Conservation (phyloP, 305 asterid species). For the Fraxinus latifolia region DNA sequence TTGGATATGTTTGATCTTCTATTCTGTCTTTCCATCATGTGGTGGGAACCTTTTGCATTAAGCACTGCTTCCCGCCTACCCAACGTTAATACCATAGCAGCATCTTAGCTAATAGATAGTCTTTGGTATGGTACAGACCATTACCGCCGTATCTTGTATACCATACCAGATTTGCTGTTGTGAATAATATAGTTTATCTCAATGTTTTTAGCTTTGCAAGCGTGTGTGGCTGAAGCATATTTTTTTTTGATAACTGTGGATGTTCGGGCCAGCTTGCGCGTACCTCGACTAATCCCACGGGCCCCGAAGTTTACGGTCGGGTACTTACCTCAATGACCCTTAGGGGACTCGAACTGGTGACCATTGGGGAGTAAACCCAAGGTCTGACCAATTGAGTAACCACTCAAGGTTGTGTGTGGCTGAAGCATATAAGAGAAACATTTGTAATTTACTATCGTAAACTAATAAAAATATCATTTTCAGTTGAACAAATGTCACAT, state of each 20-base stretch:
- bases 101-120: background rate
- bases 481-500: background rate
- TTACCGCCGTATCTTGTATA: background rate
- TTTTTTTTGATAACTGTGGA: too few relatives aligned
- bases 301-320: too few relatives aligned
- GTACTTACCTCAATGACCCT: too few relatives aligned
- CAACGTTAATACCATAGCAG: background rate
- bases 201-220: background rate
- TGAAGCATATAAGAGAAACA: background rate
- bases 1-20: constrained; percentile 13
- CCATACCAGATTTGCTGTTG: background rate
- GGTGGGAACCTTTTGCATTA: constrained; percentile 15
- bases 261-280: too few relatives aligned
- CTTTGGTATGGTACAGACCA: background rate
- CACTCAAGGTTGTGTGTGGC: background rate
- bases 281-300: too few relatives aligned
- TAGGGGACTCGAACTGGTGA: too few relatives aligned
- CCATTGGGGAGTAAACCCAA: too few relatives aligned
- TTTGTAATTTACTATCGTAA: background rate
- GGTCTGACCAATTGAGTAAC: too few relatives aligned
- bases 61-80: background rate
- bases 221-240: background rate
- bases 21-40: constrained; percentile 15
- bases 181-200: background rate
- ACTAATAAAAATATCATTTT: background rate